phyloP scores from a whole-genome alignment of 2,329 filamentous ascomycete genomes.

The Ophiostoma tasmaniense region DNA sequence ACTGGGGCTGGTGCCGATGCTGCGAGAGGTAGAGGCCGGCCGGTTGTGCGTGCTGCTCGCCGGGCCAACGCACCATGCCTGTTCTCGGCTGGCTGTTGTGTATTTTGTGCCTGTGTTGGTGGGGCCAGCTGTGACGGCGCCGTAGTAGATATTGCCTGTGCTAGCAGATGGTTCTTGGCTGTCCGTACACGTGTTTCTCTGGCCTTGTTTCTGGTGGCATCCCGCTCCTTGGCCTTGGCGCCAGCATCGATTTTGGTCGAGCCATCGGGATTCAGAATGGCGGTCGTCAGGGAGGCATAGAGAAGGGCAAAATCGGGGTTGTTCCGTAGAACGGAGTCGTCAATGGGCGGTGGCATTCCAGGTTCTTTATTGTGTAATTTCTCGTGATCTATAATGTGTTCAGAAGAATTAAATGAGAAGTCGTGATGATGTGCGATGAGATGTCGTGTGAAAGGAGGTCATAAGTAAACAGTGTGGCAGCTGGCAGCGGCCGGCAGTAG shows the following conservation, averaged over 20 bases:
- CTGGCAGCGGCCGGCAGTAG: constrained; percentile 1
- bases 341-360: constrained; percentile 39
- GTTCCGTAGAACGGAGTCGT: constrained; percentile 42
- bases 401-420: background rate
- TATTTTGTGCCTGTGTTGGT: constrained; percentile 20
- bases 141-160: constrained; percentile 40
- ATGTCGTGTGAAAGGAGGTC: background rate
- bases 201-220: constrained; percentile 42
- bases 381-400: background rate
- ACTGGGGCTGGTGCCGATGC: constrained; percentile 9
- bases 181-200: constrained; percentile 38
- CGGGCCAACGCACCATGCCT: background rate
- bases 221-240: constrained; percentile 34
- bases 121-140: constrained; percentile 30
- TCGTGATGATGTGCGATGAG: no score
- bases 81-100: constrained; percentile 18
- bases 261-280: constrained; percentile 48
- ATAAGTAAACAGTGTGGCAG: constrained; percentile 1
- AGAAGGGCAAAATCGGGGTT: constrained; percentile 55
- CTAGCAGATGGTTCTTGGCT: constrained; percentile 44
- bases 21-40: constrained; percentile 22
- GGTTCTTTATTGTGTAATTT: background rate
- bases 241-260: constrained; percentile 46
- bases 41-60: constrained; percentile 15
- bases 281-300: constrained; percentile 45